Evolutionary conservation across 305 asterid species (phyloP).

Genomic region (Fraxinus platypoda): DNA sequence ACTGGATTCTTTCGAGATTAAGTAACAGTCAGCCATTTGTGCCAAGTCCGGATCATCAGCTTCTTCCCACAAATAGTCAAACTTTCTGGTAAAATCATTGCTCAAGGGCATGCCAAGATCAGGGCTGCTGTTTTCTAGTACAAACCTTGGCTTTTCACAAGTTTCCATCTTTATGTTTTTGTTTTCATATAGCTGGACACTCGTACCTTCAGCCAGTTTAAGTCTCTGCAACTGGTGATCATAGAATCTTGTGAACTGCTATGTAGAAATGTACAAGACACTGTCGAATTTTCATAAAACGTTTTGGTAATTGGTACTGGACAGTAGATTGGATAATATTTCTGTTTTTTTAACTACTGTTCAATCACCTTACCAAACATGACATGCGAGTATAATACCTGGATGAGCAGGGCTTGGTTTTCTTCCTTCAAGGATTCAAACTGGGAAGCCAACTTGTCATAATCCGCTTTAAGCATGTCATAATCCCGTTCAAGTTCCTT

Average conservation of each 20-base stretch:
- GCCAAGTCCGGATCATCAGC: slow-evolving; percentile 33
- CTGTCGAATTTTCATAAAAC: neutral
- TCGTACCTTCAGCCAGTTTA: slow-evolving; percentile 32
- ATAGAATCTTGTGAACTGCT: neutral
- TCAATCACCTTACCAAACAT: neutral
- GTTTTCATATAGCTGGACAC: slow-evolving; percentile 23
- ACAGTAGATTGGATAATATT: neutral
- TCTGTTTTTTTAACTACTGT: neutral
- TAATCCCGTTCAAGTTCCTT: slow-evolving; percentile 61
- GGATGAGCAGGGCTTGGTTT: slow-evolving; percentile 52
- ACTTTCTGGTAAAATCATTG: slow-evolving; percentile 21
- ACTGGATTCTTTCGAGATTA: slow-evolving; percentile 41
- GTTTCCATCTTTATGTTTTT: slow-evolving; percentile 25
- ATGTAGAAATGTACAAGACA: neutral
- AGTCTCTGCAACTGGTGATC: slow-evolving; percentile 57
- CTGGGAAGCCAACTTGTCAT: slow-evolving; percentile 49
- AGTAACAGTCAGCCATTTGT: slow-evolving; percentile 35
- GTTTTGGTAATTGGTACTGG: neutral
- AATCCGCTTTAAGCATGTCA: slow-evolving; percentile 46
- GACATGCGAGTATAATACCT: slow-evolving; percentile 36
- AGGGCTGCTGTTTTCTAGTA: slow-evolving; percentile 25
- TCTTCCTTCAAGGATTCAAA: slow-evolving; percentile 53
- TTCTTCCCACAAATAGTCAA: slow-evolving; percentile 42
- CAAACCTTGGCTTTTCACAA: slow-evolving; percentile 29
- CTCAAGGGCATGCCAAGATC: slow-evolving; percentile 29